Evolutionary conservation across 176 grass and related monocot genomes (phyloP).

Genomic region (Rhynchospora pubera): DNA sequence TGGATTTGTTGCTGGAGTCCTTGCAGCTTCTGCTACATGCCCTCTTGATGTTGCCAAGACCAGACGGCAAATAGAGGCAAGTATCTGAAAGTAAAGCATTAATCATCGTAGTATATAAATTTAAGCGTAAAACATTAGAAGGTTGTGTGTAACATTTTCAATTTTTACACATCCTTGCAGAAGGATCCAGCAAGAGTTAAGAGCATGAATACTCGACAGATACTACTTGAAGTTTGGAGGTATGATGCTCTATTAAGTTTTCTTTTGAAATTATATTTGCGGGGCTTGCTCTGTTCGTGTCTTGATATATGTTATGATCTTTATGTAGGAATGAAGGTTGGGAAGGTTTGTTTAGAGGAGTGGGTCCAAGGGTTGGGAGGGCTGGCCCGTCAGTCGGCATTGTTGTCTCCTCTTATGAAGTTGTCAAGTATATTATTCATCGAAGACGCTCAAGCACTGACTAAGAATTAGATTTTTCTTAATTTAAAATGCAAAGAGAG

Average conservation of each 20-base stretch:
- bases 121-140: no score
- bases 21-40: conserved; percentile 70
- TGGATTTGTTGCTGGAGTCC: conserved; percentile 67
- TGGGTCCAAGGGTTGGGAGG: conserved; percentile 63
- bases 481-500: background rate
- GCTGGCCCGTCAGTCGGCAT: conserved; percentile 89
- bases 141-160: background rate
- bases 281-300: background rate
- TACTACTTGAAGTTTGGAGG: conserved; percentile 85
- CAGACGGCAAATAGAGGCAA: conserved; percentile 83
- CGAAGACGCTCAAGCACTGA: conserved; percentile 30
- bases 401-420: conserved; percentile 80
- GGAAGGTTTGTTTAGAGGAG: conserved; percentile 60
- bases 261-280: background rate
- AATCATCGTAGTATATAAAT: no score
- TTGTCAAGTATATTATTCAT: conserved; percentile 69
- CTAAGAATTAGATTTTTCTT: background rate
- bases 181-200: conserved; percentile 70
- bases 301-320: background rate
- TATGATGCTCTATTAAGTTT: conserved; percentile 14
- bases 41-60: conserved; percentile 97
- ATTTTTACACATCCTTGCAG: conserved; percentile 32
- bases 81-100: background rate
- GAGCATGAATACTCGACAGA: conserved; percentile 65
- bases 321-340: conserved; percentile 72